phyloP scores from a whole-genome alignment of 306 rosid genomes.

The Lotus japonicus region DNA sequence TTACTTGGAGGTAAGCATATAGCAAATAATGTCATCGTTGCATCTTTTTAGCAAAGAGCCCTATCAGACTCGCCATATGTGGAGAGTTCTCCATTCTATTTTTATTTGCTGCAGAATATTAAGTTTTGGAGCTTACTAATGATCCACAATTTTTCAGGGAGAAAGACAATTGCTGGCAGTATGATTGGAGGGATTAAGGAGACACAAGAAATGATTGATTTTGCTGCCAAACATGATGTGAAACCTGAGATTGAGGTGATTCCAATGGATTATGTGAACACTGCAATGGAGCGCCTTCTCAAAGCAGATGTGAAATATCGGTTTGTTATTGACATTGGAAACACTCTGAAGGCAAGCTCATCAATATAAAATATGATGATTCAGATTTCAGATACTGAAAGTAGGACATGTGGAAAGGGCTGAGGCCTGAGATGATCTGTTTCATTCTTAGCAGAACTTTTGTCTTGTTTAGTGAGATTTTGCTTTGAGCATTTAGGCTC shows the following conservation, averaged over 20 bases:
- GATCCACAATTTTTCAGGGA: constrained; percentile 15
- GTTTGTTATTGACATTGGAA: constrained; percentile 47
- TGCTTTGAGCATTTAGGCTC: neutral
- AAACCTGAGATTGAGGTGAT: constrained; percentile 43
- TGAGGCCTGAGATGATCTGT: too few species aligned
- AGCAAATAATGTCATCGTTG: neutral
- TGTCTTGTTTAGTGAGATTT: neutral
- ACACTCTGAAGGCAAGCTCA: constrained; percentile 21
- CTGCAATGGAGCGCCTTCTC: constrained; percentile 39
- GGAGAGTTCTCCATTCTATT: neutral
- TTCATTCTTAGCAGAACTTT: too few species aligned
- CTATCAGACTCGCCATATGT: too few species aligned
- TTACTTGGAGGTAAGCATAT: constrained; percentile 20
- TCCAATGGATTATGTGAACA: constrained; percentile 41
- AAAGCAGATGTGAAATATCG: constrained; percentile 53
- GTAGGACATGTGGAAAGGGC: too few species aligned
- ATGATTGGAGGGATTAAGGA: constrained; percentile 38
- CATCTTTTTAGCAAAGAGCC: too few species aligned
- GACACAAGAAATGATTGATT: constrained; percentile 50
- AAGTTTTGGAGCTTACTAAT: neutral
- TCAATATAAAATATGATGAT: neutral
- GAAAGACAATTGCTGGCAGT: constrained; percentile 39
- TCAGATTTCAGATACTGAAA: too few species aligned
- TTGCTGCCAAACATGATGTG: constrained; percentile 42
- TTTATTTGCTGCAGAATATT: neutral